These are phyloP conservation scores for Yamadazyma takamatsuzukensis DNA, from an alignment of 805 yeast species.

Conservation along the genomic window DNA sequence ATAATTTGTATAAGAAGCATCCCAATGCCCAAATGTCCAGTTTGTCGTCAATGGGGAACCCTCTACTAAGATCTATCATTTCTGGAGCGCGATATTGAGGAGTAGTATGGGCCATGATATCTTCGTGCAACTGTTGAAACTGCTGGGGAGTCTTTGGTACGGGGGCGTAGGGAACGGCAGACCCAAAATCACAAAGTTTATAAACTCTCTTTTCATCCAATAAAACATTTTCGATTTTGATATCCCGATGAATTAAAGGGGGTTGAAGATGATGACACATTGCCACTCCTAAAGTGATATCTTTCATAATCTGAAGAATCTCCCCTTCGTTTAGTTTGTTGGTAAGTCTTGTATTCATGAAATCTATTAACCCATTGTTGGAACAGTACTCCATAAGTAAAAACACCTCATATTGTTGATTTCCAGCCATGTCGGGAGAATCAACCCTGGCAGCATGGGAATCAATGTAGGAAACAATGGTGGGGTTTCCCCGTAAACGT, in stretches of 20 bases:
- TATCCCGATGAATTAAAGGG: slow-evolving; percentile 73
- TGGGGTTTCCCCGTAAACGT: slow-evolving; percentile 69
- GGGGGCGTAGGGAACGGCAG: slow-evolving; percentile 62
- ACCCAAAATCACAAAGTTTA: slow-evolving; percentile 81
- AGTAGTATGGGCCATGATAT: slow-evolving; percentile 74
- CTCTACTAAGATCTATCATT: slow-evolving; percentile 69
- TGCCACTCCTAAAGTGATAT: slow-evolving; percentile 69
- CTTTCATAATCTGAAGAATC: slow-evolving; percentile 63
- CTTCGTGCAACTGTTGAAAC: slow-evolving; percentile 56
- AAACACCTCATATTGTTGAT: slow-evolving; percentile 63
- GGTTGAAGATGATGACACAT: slow-evolving; percentile 73
- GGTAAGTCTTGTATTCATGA: slow-evolving; percentile 69
- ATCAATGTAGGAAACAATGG: slow-evolving; percentile 87
- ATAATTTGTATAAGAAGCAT: slow-evolving; percentile 68
- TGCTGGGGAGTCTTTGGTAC: slow-evolving; percentile 65
- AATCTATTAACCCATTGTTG: slow-evolving; percentile 71
- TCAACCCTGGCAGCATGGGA: slow-evolving; percentile 78
- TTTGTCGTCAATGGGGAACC: slow-evolving; percentile 74
- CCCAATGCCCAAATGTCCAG: slow-evolving; percentile 88
- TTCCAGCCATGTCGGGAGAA: slow-evolving; percentile 1
- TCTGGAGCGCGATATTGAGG: slow-evolving; percentile 86
- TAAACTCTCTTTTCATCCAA: slow-evolving; percentile 54
- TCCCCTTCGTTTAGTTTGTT: slow-evolving; percentile 67
- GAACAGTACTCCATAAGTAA: slow-evolving; percentile 78
- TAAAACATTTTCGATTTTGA: slow-evolving; percentile 78